Percentiles rank a stretch among this genome's conserved stretches.
phyloP scores from a whole-genome alignment of 2,329 filamentous ascomycete genomes.

The Diatrype stigma region DNA sequence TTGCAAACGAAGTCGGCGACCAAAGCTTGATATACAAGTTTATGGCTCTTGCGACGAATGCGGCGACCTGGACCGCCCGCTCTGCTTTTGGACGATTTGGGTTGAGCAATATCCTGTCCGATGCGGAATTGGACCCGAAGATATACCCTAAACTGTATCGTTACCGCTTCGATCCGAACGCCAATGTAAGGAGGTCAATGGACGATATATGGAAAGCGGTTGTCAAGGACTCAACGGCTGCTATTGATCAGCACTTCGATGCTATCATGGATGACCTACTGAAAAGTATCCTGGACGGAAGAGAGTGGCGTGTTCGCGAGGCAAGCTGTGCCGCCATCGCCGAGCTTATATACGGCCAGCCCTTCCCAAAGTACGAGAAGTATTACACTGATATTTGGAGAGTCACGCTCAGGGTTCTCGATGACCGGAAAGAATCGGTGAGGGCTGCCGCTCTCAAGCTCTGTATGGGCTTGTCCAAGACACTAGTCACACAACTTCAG shows the following conservation, averaged over 20 bases:
- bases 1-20: conserved; percentile 95
- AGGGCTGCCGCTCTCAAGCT: conserved; percentile 75
- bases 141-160: conserved; percentile 92
- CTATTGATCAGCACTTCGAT: conserved; percentile 79
- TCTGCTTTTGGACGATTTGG: conserved; percentile 95
- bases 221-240: conserved; percentile 79
- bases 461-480: conserved; percentile 79
- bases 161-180: conserved; percentile 92
- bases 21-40: conserved; percentile 96
- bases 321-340: conserved; percentile 88
- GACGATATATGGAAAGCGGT: conserved; percentile 95
- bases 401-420: conserved; percentile 82
- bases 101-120: conserved; percentile 84
- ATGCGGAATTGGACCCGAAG: conserved; percentile 84
- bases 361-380: conserved; percentile 71
- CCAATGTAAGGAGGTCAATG: conserved; percentile 91
- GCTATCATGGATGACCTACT: conserved; percentile 85
- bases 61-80: conserved; percentile 94
- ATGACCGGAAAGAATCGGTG: conserved; percentile 93
- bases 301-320: conserved; percentile 90
- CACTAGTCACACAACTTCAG: conserved; percentile 80
- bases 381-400: conserved; percentile 84
- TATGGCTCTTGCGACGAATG: conserved; percentile 95
- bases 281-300: conserved; percentile 72
- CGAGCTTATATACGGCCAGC: conserved; percentile 79